A percentile compares a stretch with the other conserved stretches of the same genome.
Evolutionary conservation across 352 stramenopile species (phyloP).

Genomic region (Pythium apleroticum): DNA sequence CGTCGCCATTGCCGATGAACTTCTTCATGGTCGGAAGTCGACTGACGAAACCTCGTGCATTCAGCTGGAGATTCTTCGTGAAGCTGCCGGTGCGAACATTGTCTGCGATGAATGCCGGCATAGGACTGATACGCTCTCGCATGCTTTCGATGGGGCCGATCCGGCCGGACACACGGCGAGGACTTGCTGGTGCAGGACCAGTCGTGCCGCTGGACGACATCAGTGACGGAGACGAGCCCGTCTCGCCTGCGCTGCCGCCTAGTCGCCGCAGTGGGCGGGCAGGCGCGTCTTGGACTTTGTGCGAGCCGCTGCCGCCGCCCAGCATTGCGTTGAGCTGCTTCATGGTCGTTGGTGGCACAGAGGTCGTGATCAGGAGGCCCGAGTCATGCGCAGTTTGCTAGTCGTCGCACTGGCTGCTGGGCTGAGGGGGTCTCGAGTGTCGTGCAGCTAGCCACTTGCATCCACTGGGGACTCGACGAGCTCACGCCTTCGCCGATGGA

Average conservation of each 20-base stretch:
- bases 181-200: background rate
- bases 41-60: conserved; percentile 30
- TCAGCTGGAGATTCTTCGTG: conserved; percentile 38
- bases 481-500: background rate
- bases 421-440: background rate
- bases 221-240: background rate
- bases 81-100: conserved; percentile 30
- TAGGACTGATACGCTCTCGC: background rate
- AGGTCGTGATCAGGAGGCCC: background rate
- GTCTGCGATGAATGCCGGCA: conserved; percentile 12
- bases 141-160: conserved; percentile 21
- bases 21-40: conserved; percentile 45
- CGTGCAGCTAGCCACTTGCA: background rate
- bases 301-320: conserved; percentile 16
- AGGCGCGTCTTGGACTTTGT: conserved; percentile 35
- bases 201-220: conserved; percentile 1
- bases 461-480: background rate
- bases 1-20: conserved; percentile 15
- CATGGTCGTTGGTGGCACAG: conserved; percentile 13
- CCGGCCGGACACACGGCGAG: conserved; percentile 13
- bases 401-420: background rate
- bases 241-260: background rate
- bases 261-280: background rate
- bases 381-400: background rate
- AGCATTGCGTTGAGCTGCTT: conserved; percentile 37